phyloP scores from a whole-genome alignment of 169 alveolate genomes.

The Eimeria praecox region DNA sequence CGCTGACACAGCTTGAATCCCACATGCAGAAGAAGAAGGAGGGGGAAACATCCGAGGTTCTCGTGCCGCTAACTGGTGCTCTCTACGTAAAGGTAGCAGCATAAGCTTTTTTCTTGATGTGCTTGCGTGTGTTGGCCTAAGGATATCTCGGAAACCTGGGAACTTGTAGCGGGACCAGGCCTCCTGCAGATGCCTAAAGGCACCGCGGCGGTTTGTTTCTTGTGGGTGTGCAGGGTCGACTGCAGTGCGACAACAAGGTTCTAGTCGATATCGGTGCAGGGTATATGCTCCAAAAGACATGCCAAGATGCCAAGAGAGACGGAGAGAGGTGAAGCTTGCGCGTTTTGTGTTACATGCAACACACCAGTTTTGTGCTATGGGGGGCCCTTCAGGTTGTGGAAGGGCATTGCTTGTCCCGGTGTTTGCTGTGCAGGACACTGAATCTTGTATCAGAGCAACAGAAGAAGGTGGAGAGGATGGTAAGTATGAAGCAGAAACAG shows the following conservation, averaged over 20 bases:
- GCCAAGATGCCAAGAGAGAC: conserved; percentile 71
- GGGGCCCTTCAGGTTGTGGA: neutral
- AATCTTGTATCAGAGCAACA: conserved; percentile 73
- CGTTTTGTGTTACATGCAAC: neutral
- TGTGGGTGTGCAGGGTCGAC: conserved; percentile 73
- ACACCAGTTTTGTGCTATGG: neutral
- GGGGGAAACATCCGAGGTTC: conserved; percentile 70
- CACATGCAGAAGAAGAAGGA: conserved; percentile 37
- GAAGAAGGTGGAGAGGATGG: conserved; percentile 63
- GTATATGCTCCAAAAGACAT: conserved; percentile 68
- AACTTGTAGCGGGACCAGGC: neutral
- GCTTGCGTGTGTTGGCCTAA: neutral
- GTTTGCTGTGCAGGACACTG: conserved; percentile 37
- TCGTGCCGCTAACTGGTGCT: conserved; percentile 80
- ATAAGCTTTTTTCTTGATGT: neutral
- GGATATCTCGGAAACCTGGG: neutral
- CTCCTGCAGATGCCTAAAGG: neutral
- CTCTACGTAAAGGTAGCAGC: conserved; percentile 76
- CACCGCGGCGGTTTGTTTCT: neutral
- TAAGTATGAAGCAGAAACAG: conserved; percentile 71
- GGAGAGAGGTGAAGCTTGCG: conserved; percentile 52
- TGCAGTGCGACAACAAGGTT: conserved; percentile 70
- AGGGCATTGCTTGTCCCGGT: neutral
- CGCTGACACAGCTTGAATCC: conserved; percentile 62
- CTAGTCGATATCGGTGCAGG: conserved; percentile 82